phyloP scores from a whole-genome alignment of 345 rosid species.

The Rhizophora apiculata region DNA sequence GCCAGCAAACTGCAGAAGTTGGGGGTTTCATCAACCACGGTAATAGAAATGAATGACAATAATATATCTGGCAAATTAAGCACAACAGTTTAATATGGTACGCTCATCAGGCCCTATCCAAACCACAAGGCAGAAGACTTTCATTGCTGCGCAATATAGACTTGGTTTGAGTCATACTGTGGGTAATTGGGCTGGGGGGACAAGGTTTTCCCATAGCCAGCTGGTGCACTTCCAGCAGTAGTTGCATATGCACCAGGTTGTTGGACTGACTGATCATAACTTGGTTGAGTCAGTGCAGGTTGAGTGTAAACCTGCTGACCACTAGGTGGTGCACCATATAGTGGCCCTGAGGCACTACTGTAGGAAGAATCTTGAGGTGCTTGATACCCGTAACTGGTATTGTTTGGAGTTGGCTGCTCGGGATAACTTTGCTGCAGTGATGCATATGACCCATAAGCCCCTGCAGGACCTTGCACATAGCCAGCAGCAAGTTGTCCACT shows the following conservation, averaged over 20 bases:
- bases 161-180: slow-evolving; percentile 32
- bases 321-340: slow-evolving; percentile 41
- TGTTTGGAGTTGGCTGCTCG: slow-evolving; percentile 44
- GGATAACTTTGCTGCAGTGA: slow-evolving; percentile 54
- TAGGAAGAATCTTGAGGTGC: slow-evolving; percentile 62
- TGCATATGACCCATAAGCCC: slow-evolving; percentile 53
- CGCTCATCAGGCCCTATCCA: background rate
- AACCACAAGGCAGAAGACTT: slow-evolving; percentile 4
- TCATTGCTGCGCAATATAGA: slow-evolving; percentile 43
- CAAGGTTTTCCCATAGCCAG: slow-evolving; percentile 1
- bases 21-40: background rate
- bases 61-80: background rate
- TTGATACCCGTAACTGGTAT: slow-evolving; percentile 59
- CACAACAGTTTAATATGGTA: background rate
- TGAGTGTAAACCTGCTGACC: slow-evolving; percentile 55
- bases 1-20: background rate
- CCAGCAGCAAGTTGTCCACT: slow-evolving; percentile 41
- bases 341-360: slow-evolving; percentile 35
- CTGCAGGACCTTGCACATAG: slow-evolving; percentile 50
- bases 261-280: slow-evolving; percentile 60
- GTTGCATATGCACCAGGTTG: slow-evolving; percentile 55
- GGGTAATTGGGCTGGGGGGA: no score
- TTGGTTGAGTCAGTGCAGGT: slow-evolving; percentile 53
- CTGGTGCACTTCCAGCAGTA: slow-evolving; percentile 53
- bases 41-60: background rate